Percentiles rank a stretch among this genome's conserved stretches.
These are phyloP conservation scores for Priceomyces melissophilus DNA, from an alignment of 805 yeast genomes.

Conservation along the genomic window DNA sequence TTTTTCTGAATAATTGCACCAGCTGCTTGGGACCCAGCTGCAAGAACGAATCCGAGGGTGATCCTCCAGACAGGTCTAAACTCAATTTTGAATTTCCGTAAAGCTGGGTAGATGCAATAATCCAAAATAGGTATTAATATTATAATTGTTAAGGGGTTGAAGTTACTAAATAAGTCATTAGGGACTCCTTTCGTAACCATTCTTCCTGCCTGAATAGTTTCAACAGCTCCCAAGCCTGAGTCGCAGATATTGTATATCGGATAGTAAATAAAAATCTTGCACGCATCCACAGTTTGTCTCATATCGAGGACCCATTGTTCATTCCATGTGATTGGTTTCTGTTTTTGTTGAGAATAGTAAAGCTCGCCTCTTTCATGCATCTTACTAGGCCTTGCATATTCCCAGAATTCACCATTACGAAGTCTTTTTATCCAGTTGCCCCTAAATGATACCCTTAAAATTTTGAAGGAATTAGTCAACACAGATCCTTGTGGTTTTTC, in stretches of 20 bases:
- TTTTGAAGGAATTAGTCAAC: conserved; percentile 40
- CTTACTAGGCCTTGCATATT: conserved; percentile 43
- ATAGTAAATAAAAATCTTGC: conserved; percentile 44
- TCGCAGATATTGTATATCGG: conserved; percentile 40
- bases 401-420: conserved; percentile 43
- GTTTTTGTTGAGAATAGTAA: conserved; percentile 28
- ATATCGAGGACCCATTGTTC: conserved; percentile 49
- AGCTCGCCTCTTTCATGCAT: conserved; percentile 43
- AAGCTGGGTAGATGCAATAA: conserved; percentile 43
- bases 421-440: conserved; percentile 42
- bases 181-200: conserved; percentile 53
- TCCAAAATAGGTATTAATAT: conserved; percentile 51
- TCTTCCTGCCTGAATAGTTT: conserved; percentile 52
- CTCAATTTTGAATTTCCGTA: conserved; percentile 39
- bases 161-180: conserved; percentile 52
- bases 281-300: conserved; percentile 41
- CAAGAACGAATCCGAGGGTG: conserved; percentile 45
- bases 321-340: conserved; percentile 34
- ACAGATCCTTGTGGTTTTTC: conserved; percentile 45
- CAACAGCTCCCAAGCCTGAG: conserved; percentile 47
- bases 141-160: conserved; percentile 53
- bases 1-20: conserved; percentile 50
- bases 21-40: conserved; percentile 44
- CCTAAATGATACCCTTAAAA: conserved; percentile 39
- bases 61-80: conserved; percentile 45